Evolutionary conservation across 768 basidiomycete genomes (phyloP).

Genomic region (Xerocomus brunneocitrinus): DNA sequence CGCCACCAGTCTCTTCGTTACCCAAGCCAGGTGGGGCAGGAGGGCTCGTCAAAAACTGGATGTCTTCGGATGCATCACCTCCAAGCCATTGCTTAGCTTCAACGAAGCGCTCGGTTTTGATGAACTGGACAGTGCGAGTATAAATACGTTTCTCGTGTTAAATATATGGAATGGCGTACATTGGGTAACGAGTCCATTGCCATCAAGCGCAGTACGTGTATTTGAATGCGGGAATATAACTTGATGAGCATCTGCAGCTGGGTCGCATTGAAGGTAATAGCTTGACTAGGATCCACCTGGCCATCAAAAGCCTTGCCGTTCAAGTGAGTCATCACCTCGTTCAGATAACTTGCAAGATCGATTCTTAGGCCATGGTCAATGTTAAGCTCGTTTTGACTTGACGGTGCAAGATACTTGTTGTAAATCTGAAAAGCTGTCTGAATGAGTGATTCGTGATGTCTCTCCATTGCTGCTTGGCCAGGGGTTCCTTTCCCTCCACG

Average conservation of each 20-base stretch:
- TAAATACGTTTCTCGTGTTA: slow-evolving; percentile 7
- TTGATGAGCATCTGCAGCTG: slow-evolving; percentile 92
- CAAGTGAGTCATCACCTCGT: slow-evolving; percentile 76
- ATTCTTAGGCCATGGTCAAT: slow-evolving; percentile 96
- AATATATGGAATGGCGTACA: slow-evolving; percentile 38
- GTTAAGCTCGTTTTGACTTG: slow-evolving; percentile 93
- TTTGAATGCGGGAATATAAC: slow-evolving; percentile 94
- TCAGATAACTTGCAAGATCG: slow-evolving; percentile 89
- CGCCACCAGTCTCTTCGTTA: slow-evolving; percentile 71
- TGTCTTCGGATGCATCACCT: slow-evolving; percentile 65
- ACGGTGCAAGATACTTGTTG: slow-evolving; percentile 92
- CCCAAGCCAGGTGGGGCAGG: slow-evolving; percentile 68
- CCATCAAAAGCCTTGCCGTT: slow-evolving; percentile 77
- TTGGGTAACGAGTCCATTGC: slow-evolving; percentile 99
- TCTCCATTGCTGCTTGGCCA: slow-evolving; percentile 90
- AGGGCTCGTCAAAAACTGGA: slow-evolving; percentile 52
- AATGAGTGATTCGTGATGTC: slow-evolving; percentile 92
- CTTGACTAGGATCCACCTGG: slow-evolving; percentile 77
- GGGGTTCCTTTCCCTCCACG: slow-evolving; percentile 51
- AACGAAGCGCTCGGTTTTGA: slow-evolving; percentile 79
- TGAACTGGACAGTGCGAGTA: slow-evolving; percentile 51
- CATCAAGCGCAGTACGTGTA: slow-evolving; percentile 95
- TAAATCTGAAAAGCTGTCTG: slow-evolving; percentile 92
- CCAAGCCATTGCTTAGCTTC: slow-evolving; percentile 77
- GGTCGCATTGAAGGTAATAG: slow-evolving; percentile 84